These are phyloP conservation scores for Aspergillus viridinutans DNA, from an alignment of 2,329 filamentous ascomycete genomes.

Conservation along the genomic window DNA sequence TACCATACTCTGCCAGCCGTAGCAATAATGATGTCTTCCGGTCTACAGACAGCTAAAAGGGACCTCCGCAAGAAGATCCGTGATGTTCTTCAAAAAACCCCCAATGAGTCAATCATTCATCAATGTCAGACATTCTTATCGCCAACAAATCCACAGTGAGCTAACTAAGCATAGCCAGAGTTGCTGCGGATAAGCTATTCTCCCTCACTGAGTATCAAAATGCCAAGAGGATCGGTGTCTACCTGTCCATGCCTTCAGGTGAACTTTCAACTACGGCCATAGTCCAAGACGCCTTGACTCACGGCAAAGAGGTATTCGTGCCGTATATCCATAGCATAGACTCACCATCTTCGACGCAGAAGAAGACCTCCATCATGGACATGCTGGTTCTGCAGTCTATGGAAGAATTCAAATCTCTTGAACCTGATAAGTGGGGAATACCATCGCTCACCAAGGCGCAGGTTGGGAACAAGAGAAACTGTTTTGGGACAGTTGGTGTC, in stretches of 20 bases:
- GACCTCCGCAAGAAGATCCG: constrained; percentile 70
- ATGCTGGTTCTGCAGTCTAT: constrained; percentile 77
- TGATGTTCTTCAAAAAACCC: constrained; percentile 57
- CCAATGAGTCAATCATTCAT: constrained; percentile 56
- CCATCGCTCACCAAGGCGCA: constrained; percentile 71
- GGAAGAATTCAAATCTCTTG: constrained; percentile 71
- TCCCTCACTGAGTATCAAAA: constrained; percentile 68
- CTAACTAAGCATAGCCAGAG: constrained; percentile 51
- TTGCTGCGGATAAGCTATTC: constrained; percentile 62
- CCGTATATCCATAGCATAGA: constrained; percentile 73
- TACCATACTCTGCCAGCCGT: background rate
- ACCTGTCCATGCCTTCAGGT: constrained; percentile 84
- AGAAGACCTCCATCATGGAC: constrained; percentile 75
- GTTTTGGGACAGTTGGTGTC: constrained; percentile 62
- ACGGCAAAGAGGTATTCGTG: constrained; percentile 83
- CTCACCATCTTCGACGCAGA: constrained; percentile 29
- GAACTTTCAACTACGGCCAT: constrained; percentile 83
- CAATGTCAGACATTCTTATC: constrained; percentile 59
- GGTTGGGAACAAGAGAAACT: constrained; percentile 63
- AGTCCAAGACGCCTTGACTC: constrained; percentile 70
- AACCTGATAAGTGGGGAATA: constrained; percentile 86
- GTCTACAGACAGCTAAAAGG: constrained; percentile 67
- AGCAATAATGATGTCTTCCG: constrained; percentile 44
- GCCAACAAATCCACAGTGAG: constrained; percentile 3
- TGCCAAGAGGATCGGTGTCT: constrained; percentile 75